Evolutionary conservation across 345 rosid genomes (phyloP).

Genomic region (Trapa incisa): DNA sequence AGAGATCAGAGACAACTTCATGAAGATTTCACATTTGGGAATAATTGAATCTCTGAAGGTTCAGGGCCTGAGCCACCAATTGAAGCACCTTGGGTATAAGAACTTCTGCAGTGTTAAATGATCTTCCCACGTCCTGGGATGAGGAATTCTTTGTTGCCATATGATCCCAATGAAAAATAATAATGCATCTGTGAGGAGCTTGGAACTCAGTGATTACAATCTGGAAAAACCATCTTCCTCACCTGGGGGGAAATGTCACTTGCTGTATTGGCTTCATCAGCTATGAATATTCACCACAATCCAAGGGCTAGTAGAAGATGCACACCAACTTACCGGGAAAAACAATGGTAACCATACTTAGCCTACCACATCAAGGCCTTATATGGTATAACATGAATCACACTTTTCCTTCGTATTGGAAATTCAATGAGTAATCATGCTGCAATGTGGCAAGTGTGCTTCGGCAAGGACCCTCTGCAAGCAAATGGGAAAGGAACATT

Average conservation of each 20-base stretch:
- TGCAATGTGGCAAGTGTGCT: constrained; percentile 55
- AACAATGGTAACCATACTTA: background rate
- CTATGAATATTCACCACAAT: background rate
- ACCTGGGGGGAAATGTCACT: background rate
- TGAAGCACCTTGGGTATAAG: no score
- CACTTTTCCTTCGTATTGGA: constrained; percentile 79
- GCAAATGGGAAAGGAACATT: constrained; percentile 12
- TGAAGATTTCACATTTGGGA: no score
- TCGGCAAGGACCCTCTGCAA: constrained; percentile 93
- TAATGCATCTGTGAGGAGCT: background rate
- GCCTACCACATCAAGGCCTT: background rate
- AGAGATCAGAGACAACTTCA: no score
- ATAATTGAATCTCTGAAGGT: no score
- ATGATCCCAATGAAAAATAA: background rate
- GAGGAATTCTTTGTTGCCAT: background rate
- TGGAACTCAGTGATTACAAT: background rate
- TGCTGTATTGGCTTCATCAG: background rate
- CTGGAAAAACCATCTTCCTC: background rate
- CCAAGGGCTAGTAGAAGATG: background rate
- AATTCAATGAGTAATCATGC: constrained; percentile 67
- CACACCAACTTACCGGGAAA: background rate
- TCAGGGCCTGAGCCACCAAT: no score
- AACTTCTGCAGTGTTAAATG: no score
- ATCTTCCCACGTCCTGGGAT: background rate
- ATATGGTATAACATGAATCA: constrained; percentile 15